These are phyloP conservation scores for Albizia julibrissin DNA, from an alignment of 306 rosid genomes.

Conservation along the genomic window DNA sequence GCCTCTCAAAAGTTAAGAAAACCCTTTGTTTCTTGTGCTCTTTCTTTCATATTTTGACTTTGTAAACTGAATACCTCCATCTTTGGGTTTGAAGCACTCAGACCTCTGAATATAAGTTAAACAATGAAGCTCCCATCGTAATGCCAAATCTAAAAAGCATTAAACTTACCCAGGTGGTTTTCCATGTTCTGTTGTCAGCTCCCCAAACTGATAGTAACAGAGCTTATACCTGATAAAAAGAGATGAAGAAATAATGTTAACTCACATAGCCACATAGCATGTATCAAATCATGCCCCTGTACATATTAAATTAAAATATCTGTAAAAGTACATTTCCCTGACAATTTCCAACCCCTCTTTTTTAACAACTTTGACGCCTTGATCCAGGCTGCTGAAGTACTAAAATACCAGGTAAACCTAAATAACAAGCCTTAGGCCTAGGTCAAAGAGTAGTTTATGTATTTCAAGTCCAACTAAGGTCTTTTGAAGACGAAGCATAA, in stretches of 20 bases:
- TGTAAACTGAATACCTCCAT: too few relatives aligned
- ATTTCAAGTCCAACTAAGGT: not conserved
- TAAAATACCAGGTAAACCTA: constrained; percentile 2
- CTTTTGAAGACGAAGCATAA: not conserved
- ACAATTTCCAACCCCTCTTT: not conserved
- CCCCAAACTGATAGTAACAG: constrained; percentile 93
- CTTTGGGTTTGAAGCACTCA: too few relatives aligned
- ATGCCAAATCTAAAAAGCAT: too few relatives aligned
- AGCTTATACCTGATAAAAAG: constrained; percentile 75
- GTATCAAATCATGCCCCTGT: not conserved
- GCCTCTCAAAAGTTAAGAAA: too few relatives aligned
- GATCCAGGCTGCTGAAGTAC: not conserved
- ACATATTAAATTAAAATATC: not conserved
- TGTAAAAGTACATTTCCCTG: not conserved
- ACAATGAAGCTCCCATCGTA: too few relatives aligned
- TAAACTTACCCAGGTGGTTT: constrained; percentile 90
- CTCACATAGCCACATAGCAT: not conserved
- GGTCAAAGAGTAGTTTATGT: too few relatives aligned
- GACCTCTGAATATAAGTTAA: too few relatives aligned
- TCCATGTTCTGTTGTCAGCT: constrained; percentile 95
- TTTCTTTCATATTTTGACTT: too few relatives aligned
- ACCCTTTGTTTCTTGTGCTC: too few relatives aligned
- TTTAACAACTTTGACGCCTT: not conserved
- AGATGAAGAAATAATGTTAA: not conserved
- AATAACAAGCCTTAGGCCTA: not conserved